phyloP scores from a whole-genome alignment of 768 basidiomycete genomes.

The Tremella yokohamensis region DNA sequence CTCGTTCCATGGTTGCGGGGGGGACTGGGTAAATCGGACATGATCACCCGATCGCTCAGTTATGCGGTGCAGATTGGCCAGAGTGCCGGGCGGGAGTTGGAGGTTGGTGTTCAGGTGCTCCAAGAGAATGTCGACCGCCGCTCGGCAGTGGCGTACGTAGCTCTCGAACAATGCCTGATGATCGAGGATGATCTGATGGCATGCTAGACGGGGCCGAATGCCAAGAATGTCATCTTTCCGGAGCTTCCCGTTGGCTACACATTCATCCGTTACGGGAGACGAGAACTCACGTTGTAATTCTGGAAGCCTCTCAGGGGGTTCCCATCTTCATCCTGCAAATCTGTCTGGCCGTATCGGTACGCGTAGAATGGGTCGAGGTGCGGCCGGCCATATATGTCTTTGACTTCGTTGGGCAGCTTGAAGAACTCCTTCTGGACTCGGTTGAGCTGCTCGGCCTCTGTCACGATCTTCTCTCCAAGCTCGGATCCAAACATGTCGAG shows the following conservation, averaged over 20 bases:
- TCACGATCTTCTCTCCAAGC: slow-evolving; percentile 20
- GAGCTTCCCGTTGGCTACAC: slow-evolving; percentile 3
- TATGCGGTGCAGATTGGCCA: slow-evolving; percentile 21
- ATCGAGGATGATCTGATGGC: slow-evolving; percentile 17
- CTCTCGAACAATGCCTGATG: slow-evolving; percentile 15
- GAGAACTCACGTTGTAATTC: slow-evolving; percentile 26
- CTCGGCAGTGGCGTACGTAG: slow-evolving; percentile 22
- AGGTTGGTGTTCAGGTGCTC: slow-evolving; percentile 19
- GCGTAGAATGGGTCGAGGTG: slow-evolving; percentile 30
- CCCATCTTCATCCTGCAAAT: slow-evolving; percentile 15
- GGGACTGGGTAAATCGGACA: slow-evolving; percentile 24
- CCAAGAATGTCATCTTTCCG: slow-evolving; percentile 31
- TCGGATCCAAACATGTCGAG: slow-evolving; percentile 24
- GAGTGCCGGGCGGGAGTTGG: slow-evolving; percentile 19
- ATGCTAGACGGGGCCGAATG: slow-evolving; percentile 16
- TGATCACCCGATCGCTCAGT: slow-evolving; percentile 24
- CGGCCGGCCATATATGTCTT: slow-evolving; percentile 24
- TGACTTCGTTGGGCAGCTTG: slow-evolving; percentile 23
- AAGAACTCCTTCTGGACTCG: slow-evolving; percentile 24
- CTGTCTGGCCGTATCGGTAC: slow-evolving; percentile 16
- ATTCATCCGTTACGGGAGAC: neutral
- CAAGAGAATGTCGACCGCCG: slow-evolving; percentile 19
- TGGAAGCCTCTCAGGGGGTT: slow-evolving; percentile 8
- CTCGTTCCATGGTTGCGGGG: slow-evolving; percentile 13
- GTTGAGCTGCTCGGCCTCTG: slow-evolving; percentile 22